phyloP scores from a whole-genome alignment of 2,329 filamentous ascomycete genomes.

The Trichothecium roseum region DNA sequence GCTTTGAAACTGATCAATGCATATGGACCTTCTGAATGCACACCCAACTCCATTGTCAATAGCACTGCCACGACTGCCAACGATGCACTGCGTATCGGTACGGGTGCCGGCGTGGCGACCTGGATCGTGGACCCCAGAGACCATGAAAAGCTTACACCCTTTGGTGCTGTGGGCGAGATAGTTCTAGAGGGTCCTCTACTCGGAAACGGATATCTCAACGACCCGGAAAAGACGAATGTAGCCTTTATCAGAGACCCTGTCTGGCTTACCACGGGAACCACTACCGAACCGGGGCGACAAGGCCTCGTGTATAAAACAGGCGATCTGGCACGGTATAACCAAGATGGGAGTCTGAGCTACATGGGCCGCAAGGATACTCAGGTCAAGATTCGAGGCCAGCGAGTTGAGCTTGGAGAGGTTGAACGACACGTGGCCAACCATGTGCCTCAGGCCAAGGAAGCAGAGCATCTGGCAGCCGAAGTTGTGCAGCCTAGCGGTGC shows the following conservation, averaged over 20 bases:
- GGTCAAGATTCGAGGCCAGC: conserved; percentile 48
- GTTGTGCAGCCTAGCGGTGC: no score
- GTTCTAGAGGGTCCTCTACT: conserved; percentile 21
- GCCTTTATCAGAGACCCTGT: conserved; percentile 25
- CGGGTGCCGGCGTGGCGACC: no score
- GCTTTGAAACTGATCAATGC: neutral
- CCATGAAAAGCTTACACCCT: conserved; percentile 26
- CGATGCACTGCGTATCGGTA: no score
- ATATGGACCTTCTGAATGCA: neutral
- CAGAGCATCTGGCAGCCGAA: no score
- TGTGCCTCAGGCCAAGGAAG: no score
- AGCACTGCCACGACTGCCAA: no score
- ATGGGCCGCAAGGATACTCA: conserved; percentile 45
- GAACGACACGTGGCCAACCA: conserved; percentile 6
- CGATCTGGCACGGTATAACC: conserved; percentile 32
- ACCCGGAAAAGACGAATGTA: conserved; percentile 35
- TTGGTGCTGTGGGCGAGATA: conserved; percentile 17
- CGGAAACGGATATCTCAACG: conserved; percentile 42
- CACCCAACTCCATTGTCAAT: neutral
- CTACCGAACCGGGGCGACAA: conserved; percentile 5
- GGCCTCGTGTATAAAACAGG: conserved; percentile 36
- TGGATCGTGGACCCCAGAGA: no score
- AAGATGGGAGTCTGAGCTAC: conserved; percentile 28
- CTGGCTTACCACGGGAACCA: conserved; percentile 12
- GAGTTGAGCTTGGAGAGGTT: conserved; percentile 32